Evolutionary conservation across 805 yeast species (phyloP).

Genomic region (Starmerella powellii): DNA sequence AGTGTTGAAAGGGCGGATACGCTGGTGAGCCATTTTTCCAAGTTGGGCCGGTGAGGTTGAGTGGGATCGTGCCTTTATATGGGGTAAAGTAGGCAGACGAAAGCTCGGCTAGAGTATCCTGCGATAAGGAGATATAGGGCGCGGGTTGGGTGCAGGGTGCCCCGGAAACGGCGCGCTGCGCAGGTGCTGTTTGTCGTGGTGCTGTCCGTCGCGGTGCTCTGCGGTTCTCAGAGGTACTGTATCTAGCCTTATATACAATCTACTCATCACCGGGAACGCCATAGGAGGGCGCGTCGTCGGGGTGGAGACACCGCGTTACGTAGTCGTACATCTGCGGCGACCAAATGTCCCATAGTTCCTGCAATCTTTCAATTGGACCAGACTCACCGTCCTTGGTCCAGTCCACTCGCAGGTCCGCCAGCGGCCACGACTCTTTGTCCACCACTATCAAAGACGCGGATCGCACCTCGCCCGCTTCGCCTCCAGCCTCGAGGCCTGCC

Average conservation of each 20-base stretch:
- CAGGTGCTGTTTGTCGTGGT: no score
- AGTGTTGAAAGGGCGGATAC: slow-evolving; percentile 20
- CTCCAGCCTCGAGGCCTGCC: slow-evolving; percentile 19
- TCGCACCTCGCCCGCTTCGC: slow-evolving; percentile 19
- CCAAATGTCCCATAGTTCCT: slow-evolving; percentile 13
- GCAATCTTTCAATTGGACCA: slow-evolving; percentile 11
- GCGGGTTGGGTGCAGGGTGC: no score
- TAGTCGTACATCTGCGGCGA: slow-evolving; percentile 19
- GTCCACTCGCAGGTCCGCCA: slow-evolving; percentile 18
- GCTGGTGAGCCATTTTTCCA: slow-evolving; percentile 17
- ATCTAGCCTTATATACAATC: no score
- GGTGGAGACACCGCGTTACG: slow-evolving; percentile 13
- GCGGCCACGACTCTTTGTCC: slow-evolving; percentile 16
- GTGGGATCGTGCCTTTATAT: no score
- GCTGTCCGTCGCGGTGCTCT: no score
- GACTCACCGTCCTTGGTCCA: slow-evolving; percentile 13
- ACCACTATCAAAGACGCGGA: slow-evolving; percentile 16
- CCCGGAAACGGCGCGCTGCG: no score
- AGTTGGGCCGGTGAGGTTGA: no score
- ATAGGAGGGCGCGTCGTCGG: slow-evolving; percentile 17
- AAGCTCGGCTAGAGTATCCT: no score
- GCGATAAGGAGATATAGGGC: no score
- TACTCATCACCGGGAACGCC: slow-evolving; percentile 20
- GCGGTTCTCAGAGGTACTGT: no score
- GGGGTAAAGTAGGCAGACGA: no score